Evolutionary conservation across 2,329 filamentous ascomycete genomes (phyloP), one percentile per base, ranked within the genome.

Genomic region (Keithomyces neogunnii): DNA sequence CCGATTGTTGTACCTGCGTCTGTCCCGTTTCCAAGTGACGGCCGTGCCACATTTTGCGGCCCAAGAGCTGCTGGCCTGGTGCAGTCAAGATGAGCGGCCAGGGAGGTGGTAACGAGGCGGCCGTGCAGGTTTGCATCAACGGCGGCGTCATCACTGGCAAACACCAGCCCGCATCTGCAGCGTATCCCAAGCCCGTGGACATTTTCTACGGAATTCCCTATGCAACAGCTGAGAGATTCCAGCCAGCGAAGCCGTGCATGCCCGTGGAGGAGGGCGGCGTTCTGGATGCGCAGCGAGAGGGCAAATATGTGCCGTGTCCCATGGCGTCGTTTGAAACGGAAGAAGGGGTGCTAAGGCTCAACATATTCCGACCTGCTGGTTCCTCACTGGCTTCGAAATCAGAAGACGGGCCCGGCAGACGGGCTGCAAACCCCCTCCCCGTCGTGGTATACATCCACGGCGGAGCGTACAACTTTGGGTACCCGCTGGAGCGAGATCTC

Each of bases 381-480:
- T 26, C 6, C n/a, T 39, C 36, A 39, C 11, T 19, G n/a, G 26
- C 5, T 19, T 7, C n/a, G 39, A 5, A 26, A 19, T 26, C 38
- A 38, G 36, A 19, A 35, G 19, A n/a, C 10, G 19, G 19, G 19
- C 19, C 19, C 19, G 19, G 19, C 19, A 19, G 19, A 19, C 19
- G 19, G 19, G 19, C 19, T 19, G 56, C 19, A 39, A 60, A 54
- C 46, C 19, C 19, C 19, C 45, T 66, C 10, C 64, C 80, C 1
- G 77, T 82, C 11, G 63, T 78, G n/a, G 65, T 85, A 2, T 84
- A 82, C 60, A 66, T 86, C 33, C 82, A 85, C 60, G 82, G 82
- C 44, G 83, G 83, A 3, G 76, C 72, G 5, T 86, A 85, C 68
- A 77, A 84, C 69, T 72, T 73, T 59, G 73, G 79, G 38, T 58